Evolutionary conservation across 495 filamentous ascomycete genomes (phyloP), one percentile per base, ranked within the genome.

Genomic region (Penicillium crystallinum): DNA sequence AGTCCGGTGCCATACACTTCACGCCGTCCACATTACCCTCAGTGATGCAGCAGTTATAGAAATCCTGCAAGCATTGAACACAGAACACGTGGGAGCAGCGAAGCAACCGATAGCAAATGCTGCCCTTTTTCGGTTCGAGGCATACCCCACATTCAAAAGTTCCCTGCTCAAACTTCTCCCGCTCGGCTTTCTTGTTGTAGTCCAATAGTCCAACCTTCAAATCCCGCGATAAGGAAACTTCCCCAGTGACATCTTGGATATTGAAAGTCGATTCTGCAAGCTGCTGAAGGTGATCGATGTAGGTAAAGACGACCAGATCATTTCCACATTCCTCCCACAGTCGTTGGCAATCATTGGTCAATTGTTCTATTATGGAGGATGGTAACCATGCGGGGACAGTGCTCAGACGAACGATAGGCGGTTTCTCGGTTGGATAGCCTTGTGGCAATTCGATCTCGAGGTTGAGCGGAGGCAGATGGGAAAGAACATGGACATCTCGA

Each of bases 11-110:
- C 12, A 91, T 74, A 59, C 93, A 98, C 54, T 81, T 84, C 41
- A 98, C 83, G 23, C 77, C 76, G 25, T 80, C 76, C 3, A 98
- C 74, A 57, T 95, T 84, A 2, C 93, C 93, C 64, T 96, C 88
- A 0, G 77, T 79, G 60, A 98, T 97, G 58, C 87, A 88, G 41
- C 77, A 83, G 57, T 86, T 90, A 74, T 93, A 98, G 56, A 89
- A 97, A 57, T 91, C 89, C 56, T 89, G 86, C 17, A 98, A 71
- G 58, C 93, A 98, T 3, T 76, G 55, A 31, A 86, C 70, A 64
- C 93, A 98, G 60, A 97, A 98, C 25, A 98, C 90, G 61, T 98
- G 93, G 0, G 80, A 83, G 65, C 93, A 98, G 29, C 81, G 80
- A 17, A 84, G 63, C 64, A 97, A 77, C 4, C 79, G 79, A 68